Conservation (phyloP, 192 early-diverging fungal genomes). For the Backusella liffmaniae region DNA sequence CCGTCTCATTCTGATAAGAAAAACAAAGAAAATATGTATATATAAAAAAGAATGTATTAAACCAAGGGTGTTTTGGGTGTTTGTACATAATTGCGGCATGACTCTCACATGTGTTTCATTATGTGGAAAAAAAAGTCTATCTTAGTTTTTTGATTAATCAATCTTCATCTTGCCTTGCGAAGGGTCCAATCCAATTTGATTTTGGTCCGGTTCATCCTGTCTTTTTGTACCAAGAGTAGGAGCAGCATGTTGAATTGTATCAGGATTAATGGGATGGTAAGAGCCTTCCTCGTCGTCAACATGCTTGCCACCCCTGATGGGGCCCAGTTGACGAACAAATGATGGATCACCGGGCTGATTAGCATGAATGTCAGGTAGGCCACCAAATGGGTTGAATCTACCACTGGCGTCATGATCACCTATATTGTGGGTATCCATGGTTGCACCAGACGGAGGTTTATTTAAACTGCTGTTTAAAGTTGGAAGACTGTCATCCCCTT, state of each 20-base stretch:
- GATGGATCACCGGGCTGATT: not conserved
- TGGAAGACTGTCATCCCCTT: constrained; percentile 1
- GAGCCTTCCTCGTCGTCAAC: not conserved
- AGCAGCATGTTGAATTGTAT: not conserved
- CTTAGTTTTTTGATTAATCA: not conserved
- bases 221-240: constrained; percentile 5
- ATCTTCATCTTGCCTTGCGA: constrained; percentile 2
- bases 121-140: not conserved
- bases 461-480: not conserved
- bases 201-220: not conserved
- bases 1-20: not conserved
- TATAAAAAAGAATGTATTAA: not conserved
- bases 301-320: not conserved
- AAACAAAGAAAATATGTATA: not conserved
- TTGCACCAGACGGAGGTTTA: not conserved
- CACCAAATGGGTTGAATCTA: constrained; percentile 3
- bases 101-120: not conserved
- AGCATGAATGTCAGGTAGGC: not conserved
- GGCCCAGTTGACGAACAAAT: not conserved
- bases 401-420: not conserved
- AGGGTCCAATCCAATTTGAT: constrained; percentile 4
- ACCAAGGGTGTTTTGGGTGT: not conserved
- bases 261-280: not conserved
- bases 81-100: not conserved
- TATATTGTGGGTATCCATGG: not conserved